Evolutionary conservation across 2,329 filamentous ascomycete genomes (phyloP), one percentile per base, ranked within the genome.

Genomic region (Tolypocladium album): DNA sequence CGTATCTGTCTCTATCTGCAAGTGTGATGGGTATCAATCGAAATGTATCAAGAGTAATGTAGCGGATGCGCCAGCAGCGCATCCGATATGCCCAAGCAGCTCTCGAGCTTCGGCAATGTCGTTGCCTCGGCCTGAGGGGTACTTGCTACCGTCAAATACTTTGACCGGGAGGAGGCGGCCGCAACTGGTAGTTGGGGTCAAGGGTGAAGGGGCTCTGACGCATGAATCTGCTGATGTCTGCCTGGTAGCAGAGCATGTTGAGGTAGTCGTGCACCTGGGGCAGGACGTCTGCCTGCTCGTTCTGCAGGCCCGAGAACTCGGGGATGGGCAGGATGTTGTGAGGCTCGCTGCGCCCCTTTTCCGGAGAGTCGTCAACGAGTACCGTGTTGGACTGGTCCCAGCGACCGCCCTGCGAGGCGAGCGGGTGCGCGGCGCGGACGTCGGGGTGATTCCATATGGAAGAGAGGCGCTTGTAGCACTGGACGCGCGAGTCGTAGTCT

Each of bases 361-460:
- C 81, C 1, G 75, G 67, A 38, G 87, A 90, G 74, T 97, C 94
- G 66, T 99, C 94, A 45, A 97, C 85, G 34, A 99, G 79, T 8
- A 97, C 81, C 0, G 94, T 97, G 72, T 97, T 96, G 57, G 81
- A 81, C 74, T 96, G 92, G 66, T 86, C 82, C 88, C 92, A 97
- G 15, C 71, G 67, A 17, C 68, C 72, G 31, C 74, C 78, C 24
- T 63, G 59, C 0, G 66, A 71, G 17, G 68, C 70, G 40, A 68
- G 70, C n/a, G 76, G 82, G 71, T 82, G 79, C 40, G 76, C 74
- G 9, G 63, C 68, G 60, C 69, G 71, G 27, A 86, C 71, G 4
- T 59, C 56, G 0, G 72, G 70, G 64, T 85, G 74, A 15, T 67
- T 68, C 94, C 94, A 99, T 0, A 97, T 74, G 57, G 75, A 78